A percentile compares a stretch with the other conserved stretches of the same genome.
Evolutionary conservation across 192 early-diverging fungal species (phyloP).

Genomic region (Podila clonocystis): DNA sequence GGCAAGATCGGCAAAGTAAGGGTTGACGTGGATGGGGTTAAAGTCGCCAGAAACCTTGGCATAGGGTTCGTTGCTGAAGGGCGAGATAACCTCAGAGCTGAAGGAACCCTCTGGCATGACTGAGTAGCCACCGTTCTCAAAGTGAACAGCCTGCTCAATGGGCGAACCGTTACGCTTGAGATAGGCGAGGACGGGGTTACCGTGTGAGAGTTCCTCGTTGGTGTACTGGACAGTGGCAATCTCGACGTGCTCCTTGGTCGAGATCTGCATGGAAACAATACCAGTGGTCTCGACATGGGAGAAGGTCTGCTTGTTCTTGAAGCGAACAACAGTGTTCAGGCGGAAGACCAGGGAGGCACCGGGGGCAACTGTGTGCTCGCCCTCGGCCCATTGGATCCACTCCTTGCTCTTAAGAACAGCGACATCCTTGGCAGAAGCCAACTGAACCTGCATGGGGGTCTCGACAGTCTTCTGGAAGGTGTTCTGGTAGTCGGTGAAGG

Average conservation of each 20-base stretch:
- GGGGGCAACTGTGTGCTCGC: slow-evolving; percentile 64
- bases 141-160: slow-evolving; percentile 90
- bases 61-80: slow-evolving; percentile 89
- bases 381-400: slow-evolving; percentile 84
- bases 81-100: slow-evolving; percentile 88
- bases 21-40: slow-evolving; percentile 97
- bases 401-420: slow-evolving; percentile 90
- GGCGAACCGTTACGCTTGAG: slow-evolving; percentile 85
- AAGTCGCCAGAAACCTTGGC: slow-evolving; percentile 88
- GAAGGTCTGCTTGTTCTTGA: slow-evolving; percentile 68
- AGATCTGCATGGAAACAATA: slow-evolving; percentile 78
- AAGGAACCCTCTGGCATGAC: slow-evolving; percentile 89
- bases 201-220: slow-evolving; percentile 75
- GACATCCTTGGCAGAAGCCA: slow-evolving; percentile 84
- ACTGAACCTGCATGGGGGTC: slow-evolving; percentile 76
- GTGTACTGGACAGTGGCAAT: slow-evolving; percentile 82
- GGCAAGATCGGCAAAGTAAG: slow-evolving; percentile 92
- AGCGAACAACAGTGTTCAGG: slow-evolving; percentile 73
- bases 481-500: slow-evolving; percentile 88
- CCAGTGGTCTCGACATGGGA: slow-evolving; percentile 79
- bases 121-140: slow-evolving; percentile 92
- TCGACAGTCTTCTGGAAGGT: slow-evolving; percentile 88
- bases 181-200: slow-evolving; percentile 92
- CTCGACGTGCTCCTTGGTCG: slow-evolving; percentile 84
- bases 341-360: slow-evolving; percentile 80